Evolutionary conservation across 1,139 yeast species (phyloP), one percentile per base, ranked within the genome.

Genomic region (Candida sp.): DNA sequence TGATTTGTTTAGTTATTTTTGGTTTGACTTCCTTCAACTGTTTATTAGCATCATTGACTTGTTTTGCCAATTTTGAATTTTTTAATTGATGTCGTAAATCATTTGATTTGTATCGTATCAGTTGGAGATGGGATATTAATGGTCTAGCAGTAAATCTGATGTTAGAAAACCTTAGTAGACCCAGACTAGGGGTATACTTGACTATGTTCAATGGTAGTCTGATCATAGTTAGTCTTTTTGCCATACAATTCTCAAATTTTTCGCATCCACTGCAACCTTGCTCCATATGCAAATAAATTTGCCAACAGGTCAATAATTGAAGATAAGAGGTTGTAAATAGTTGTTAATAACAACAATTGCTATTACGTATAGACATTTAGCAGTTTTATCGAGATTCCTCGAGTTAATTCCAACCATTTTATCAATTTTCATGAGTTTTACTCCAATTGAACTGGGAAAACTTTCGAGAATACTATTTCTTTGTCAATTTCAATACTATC

Each of bases 1-100:
- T 11, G 11, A 37, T 4, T 22, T 36, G 38, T 21, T 36, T 36
- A 4, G 38, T 22, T 5, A 36, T 22, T 15, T 36, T 36, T 5
- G 34, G 34, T 37, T 21, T 29, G n/a, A 37, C 34, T 12, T 37
- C 34, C 7, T 15, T n/a, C 19, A 37, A 12, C 21, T 37, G 39
- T 12, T 37, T 27, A 15, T 25, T 25, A 25, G 29, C 29, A 25
- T 25, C 29, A 25, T 25, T 25, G 29, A 25, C 6, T 9, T 25
- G 29, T 21, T 36, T 36, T 5, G 38, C 21, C 5, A 36, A 6
- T 15, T 36, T 36, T 4, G 34, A 25, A 25, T 25, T 25, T 25
- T 25, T 25, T 9, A 25, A 25, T 9, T 25, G 29, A 25, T 25
- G 29, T 25, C 29, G 29, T 6, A 25, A 25, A 9, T 25, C 29